Base-by-base conservation (phyloP, 305 asterid species). In the Euphrasia arctica region DNA sequence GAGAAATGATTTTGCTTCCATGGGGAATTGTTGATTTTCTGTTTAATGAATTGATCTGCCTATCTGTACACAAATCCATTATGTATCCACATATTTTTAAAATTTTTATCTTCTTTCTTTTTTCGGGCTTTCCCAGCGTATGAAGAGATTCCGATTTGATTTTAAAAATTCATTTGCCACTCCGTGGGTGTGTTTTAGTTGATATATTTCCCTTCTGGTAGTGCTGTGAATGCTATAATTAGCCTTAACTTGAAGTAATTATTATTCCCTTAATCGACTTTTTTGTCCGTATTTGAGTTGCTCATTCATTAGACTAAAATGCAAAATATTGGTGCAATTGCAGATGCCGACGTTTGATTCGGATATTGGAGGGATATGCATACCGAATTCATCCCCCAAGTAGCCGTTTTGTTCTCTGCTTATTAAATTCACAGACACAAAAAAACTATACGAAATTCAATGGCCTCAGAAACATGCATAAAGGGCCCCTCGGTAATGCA, bases 381-480 rank as follows among this genome's bases (percentile, higher is more conserved):
- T 39, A 39, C 9, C 43, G 11, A 8, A 39, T 39, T 39, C 43
- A 43, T 22, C 34, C 6, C 66, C 49, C 68, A 66, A 66, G 57
- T 18, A 69, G 64, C 75, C 75, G 54, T 73, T 71, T 39, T 82
- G 67, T 76, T 73, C 55, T 69, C 59, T 11, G 56, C 62, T 58
- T 31, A 22, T 75, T 64, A 29, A n/a, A 68, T 69, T 68, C 52
- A 25, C 70, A 39, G 2, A 39, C 43, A 8, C 43, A 39, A 56
- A 74, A 5, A 50, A 48, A 73, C 67, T 58, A 22, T 61, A 63
- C 64, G 54, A 63, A 27, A 54, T 72, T 66, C 65, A 57, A 89
- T 91, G 96, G 89, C 95, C 67, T 80, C 95, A 4, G 86, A 82
- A 60, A 72, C 85, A 60, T 74, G 72, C 62, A 55, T 12, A 5